Conservation (phyloP, 805 yeast genomes). For the Torulaspora indica region DNA sequence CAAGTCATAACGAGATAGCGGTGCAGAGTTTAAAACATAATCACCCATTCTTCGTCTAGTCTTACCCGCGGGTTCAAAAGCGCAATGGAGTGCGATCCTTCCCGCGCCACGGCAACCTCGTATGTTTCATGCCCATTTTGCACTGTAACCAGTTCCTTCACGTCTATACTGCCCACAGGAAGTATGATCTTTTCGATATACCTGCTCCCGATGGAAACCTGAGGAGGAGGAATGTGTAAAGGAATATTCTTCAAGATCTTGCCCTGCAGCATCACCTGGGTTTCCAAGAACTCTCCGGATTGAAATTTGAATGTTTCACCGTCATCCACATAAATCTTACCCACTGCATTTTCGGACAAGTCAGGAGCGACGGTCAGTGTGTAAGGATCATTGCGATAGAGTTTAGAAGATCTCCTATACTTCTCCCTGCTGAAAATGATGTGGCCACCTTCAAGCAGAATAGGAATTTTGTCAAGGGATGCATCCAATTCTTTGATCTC, state of each 20-base stretch:
- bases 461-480: slow-evolving; percentile 60
- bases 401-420: slow-evolving; percentile 70
- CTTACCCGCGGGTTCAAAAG: slow-evolving; percentile 51
- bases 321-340: slow-evolving; percentile 74
- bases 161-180: slow-evolving; percentile 35
- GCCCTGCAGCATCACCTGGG: slow-evolving; percentile 39
- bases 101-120: slow-evolving; percentile 32
- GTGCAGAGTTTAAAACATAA: slow-evolving; percentile 32
- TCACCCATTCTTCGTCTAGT: slow-evolving; percentile 46
- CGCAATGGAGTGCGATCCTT: slow-evolving; percentile 18
- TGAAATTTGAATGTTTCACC: slow-evolving; percentile 64
- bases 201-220: slow-evolving; percentile 34
- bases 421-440: slow-evolving; percentile 64
- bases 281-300: slow-evolving; percentile 46
- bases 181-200: slow-evolving; percentile 53
- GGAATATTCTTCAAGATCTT: slow-evolving; percentile 34
- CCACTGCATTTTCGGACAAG: slow-evolving; percentile 47
- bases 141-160: slow-evolving; percentile 24
- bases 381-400: slow-evolving; percentile 77
- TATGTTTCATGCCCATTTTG: slow-evolving; percentile 39
- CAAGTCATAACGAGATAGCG: too few relatives aligned
- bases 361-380: slow-evolving; percentile 62
- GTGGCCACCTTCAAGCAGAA: slow-evolving; percentile 73
- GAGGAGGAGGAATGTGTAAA: slow-evolving; percentile 24
- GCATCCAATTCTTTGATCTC: slow-evolving; percentile 37